Evolutionary conservation across 1,139 yeast genomes (phyloP), one percentile per base, ranked within the genome.

Genomic region (Yamadazyma songkhlaensis): DNA sequence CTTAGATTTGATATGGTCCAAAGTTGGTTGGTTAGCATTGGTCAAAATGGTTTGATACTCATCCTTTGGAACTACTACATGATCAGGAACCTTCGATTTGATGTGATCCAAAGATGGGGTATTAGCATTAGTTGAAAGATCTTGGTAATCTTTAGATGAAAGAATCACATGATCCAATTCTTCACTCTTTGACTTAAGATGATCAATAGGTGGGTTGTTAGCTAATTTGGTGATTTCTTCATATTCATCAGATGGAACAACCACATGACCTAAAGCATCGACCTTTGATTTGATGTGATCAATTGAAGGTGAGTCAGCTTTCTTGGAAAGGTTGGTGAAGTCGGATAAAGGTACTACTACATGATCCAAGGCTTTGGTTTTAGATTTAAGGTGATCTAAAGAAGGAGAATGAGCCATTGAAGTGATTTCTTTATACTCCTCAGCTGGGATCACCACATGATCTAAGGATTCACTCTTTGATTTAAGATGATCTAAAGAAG

Each of bases 1-100:
- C 29, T 44, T 45, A 4, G 62, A 62, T 37, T 59, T 57, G 7
- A 68, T 57, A 33, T 62, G 65, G 24, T 54, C 58, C 41, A 59
- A 44, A 10, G 54, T 45, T 24, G 72, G 71, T 8, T 33, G 23
- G 25, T 54, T 34, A 0, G 61, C 59, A 6, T 48, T 34, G 12
- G 41, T 4, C 5, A 29, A 36, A 27, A 59, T 37, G 3, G 36
- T 4, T 2, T 20, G 11, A 7, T 36, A 45, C 23, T 54, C 55
- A 12, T 50, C 42, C 1, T 51, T 30, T 0, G 58, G 40, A 0
- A 66, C 43, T 9, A 63, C 47, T 9, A 21, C 28, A 31, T 42
- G 40, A 3, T 53, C 56, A 35, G 3, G 15, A 27, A 53, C 50
- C 29, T 46, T 46, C 6, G 44, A 42, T 0, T 44, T 48, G 10